phyloP scores from a whole-genome alignment of 192 early-diverging fungal genomes.

The Entomortierella chlamydospora region DNA sequence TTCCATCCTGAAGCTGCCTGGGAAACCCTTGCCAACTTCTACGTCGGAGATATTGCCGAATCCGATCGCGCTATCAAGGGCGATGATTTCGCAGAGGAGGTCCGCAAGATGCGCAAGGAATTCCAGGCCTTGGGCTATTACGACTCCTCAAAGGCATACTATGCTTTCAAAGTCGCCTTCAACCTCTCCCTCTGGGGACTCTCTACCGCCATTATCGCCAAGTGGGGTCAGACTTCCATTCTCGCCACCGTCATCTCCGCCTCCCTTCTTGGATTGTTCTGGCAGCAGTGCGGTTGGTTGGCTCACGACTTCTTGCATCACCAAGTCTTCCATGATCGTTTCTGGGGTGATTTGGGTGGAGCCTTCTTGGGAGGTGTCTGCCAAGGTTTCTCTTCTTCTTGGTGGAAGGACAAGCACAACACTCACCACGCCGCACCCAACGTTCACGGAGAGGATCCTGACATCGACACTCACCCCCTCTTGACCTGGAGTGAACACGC shows the following conservation, averaged over 20 bases:
- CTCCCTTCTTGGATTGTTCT: slow-evolving; percentile 74
- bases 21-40: slow-evolving; percentile 76
- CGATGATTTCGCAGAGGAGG: slow-evolving; percentile 69
- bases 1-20: slow-evolving; percentile 78
- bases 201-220: slow-evolving; percentile 62
- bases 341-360: slow-evolving; percentile 69
- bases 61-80: slow-evolving; percentile 60
- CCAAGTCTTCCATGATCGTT: slow-evolving; percentile 79
- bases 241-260: slow-evolving; percentile 69
- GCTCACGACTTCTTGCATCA: slow-evolving; percentile 87
- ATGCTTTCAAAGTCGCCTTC: slow-evolving; percentile 67
- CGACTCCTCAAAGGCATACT: slow-evolving; percentile 77
- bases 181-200: slow-evolving; percentile 64
- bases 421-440: slow-evolving; percentile 87
- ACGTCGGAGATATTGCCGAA: slow-evolving; percentile 76
- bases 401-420: slow-evolving; percentile 94
- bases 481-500: slow-evolving; percentile 81
- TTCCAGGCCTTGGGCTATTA: slow-evolving; percentile 70
- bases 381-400: slow-evolving; percentile 82
- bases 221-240: slow-evolving; percentile 64
- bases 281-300: slow-evolving; percentile 89
- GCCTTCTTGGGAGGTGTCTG: slow-evolving; percentile 79
- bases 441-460: slow-evolving; percentile 83
- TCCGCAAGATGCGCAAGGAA: slow-evolving; percentile 66
- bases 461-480: slow-evolving; percentile 85